A percentile compares a stretch with the other conserved stretches of the same genome.
Conservation (phyloP, 352 stramenopile species). For the Pythium dissotocum region DNA sequence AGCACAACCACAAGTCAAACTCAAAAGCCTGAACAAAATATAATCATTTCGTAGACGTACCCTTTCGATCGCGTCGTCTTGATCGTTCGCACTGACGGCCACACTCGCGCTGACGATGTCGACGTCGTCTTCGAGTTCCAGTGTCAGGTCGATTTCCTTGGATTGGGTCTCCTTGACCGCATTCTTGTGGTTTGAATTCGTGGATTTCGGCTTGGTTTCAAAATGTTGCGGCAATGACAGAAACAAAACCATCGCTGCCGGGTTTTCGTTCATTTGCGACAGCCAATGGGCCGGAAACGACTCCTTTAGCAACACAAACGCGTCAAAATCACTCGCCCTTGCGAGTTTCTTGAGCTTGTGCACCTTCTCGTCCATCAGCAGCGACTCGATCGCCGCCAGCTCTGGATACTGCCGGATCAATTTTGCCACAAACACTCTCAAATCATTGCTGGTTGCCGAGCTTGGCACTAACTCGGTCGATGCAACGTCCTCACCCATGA, state of each 20-base stretch:
- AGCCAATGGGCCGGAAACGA: slow-evolving; percentile 37
- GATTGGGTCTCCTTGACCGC: background rate
- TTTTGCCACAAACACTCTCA: slow-evolving; percentile 12
- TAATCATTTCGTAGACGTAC: slow-evolving; percentile 27
- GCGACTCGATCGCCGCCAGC: slow-evolving; percentile 23
- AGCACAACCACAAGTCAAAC: slow-evolving; percentile 7
- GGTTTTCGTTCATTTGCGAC: slow-evolving; percentile 48
- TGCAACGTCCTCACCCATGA: slow-evolving; percentile 36
- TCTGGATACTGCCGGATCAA: slow-evolving; percentile 19
- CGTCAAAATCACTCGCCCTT: slow-evolving; percentile 41
- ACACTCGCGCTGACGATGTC: background rate
- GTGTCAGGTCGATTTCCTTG: slow-evolving; percentile 20
- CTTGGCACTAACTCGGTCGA: slow-evolving; percentile 2
- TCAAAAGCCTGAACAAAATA: background rate
- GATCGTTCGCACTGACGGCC: slow-evolving; percentile 6
- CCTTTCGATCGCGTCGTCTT: slow-evolving; percentile 33
- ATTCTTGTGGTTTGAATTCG: background rate
- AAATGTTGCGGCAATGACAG: slow-evolving; percentile 16
- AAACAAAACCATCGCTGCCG: slow-evolving; percentile 38
- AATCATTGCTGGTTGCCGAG: background rate
- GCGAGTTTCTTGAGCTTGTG: slow-evolving; percentile 32
- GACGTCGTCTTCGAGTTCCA: background rate
- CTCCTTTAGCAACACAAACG: slow-evolving; percentile 54
- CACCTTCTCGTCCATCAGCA: slow-evolving; percentile 28
- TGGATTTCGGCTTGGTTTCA: background rate